Conservation (phyloP, 176 grass and related monocot species). For the Musa beccarii region DNA sequence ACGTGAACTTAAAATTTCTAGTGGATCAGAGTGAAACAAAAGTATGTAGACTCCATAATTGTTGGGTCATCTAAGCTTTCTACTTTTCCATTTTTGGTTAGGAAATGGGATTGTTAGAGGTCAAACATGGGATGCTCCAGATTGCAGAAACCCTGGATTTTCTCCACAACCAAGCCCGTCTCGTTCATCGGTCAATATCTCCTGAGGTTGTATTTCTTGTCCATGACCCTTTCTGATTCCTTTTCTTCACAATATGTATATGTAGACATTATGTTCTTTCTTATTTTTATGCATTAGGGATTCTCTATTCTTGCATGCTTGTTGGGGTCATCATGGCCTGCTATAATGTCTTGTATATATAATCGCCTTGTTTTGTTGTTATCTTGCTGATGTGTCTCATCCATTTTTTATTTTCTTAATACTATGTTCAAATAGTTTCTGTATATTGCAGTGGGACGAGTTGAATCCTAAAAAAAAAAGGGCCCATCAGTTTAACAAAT, state of each 20-base stretch:
- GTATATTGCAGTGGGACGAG: too few species aligned
- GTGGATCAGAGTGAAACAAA: too few species aligned
- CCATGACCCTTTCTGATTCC: not conserved
- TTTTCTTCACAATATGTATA: not conserved
- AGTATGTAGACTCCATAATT: not conserved
- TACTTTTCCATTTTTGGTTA: constrained; percentile 22
- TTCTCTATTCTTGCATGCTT: not conserved
- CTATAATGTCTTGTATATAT: not conserved
- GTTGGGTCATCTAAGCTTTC: not conserved
- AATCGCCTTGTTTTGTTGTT: too few species aligned
- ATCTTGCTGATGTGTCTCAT: too few species aligned
- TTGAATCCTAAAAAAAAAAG: too few species aligned
- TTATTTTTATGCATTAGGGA: not conserved
- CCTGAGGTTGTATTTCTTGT: constrained; percentile 56
- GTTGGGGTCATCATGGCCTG: not conserved
- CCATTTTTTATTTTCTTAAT: too few species aligned
- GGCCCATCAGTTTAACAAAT: too few species aligned
- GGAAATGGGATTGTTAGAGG: constrained; percentile 92
- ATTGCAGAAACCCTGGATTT: constrained; percentile 94
- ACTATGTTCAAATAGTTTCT: too few species aligned
- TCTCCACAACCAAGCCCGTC: constrained; percentile 92
- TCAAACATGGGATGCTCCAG: constrained; percentile 97
- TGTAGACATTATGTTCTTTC: not conserved
- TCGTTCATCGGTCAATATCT: constrained; percentile 92
- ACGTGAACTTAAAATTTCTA: too few species aligned